Base-by-base conservation (phyloP, 352 stramenopile species). In the Globisporangium parvum region DNA sequence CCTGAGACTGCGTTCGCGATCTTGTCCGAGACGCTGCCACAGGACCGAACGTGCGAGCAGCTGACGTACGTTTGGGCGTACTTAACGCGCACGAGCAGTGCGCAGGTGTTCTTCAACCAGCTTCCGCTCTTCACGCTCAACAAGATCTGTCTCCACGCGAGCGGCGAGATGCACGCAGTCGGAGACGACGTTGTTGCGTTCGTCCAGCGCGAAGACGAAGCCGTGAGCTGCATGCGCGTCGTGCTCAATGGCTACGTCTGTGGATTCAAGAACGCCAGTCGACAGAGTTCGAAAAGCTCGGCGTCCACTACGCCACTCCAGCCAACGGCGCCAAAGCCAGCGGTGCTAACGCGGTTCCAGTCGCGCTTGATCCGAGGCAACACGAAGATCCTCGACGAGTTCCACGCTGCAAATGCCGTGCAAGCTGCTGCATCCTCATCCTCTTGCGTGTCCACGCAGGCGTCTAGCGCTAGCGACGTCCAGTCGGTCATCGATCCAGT, bases 11-110 rank as follows among this genome's bases (percentile, higher is more conserved):
- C 60, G 4, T 61, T 61, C 18, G 39, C 35, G 10, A 71, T 80
- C 49, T 37, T 80, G 23, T 52, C 59, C 6, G 44, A 52, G n/a
- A 60, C 60, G 4, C 51, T 66, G 15, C 69, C 71, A 47, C 73
- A 63, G 60, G 71, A 84, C 47, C 73, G 73, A 9, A 77, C 67
- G 2, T 69, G 75, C 12, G 71, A 79, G 47, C 69, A 84, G 45
- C 18, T 84, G 3, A 24, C 42, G 0, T 77, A 70, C 47, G 20
- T 79, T 2, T 61, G 44, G 44, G 55, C 28, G n/a, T 84, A 68
- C 49, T 37, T 84, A 46, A 60, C 56, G 20, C 57, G 52, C 11
- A 50, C 56, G 28, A 69, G 59, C 18, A 59, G 55, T 53, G 67
- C 71, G 3, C 70, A 54, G 23, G 42, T 75, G 5, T 79, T 84